Percentiles rank a stretch among this genome's conserved stretches.
phyloP scores from a whole-genome alignment of 345 rosid genomes.

The Fremontodendron californicum region DNA sequence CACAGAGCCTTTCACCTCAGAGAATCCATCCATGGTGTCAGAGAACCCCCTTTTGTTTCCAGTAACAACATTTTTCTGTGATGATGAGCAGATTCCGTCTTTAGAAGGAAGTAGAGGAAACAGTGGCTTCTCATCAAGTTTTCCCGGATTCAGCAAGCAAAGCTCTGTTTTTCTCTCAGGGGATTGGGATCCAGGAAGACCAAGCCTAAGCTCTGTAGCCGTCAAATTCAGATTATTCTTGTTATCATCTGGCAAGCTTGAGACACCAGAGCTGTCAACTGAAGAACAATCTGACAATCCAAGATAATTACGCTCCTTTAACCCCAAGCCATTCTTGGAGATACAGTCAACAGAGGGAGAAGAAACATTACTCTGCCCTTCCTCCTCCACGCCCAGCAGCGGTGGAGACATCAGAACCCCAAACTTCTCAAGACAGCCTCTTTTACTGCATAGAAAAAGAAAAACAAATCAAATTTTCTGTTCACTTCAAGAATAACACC shows the following conservation, averaged over 20 bases:
- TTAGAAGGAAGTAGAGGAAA: conserved; percentile 70
- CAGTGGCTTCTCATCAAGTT: conserved; percentile 64
- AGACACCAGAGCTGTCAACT: conserved; percentile 62
- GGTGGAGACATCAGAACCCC: conserved; percentile 68
- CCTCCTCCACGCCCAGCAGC: conserved; percentile 52
- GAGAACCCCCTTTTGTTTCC: conserved; percentile 86
- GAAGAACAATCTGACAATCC: conserved; percentile 76
- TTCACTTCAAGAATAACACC: not conserved
- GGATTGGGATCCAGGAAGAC: conserved; percentile 79
- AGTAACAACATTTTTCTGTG: conserved; percentile 47
- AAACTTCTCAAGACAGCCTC: conserved; percentile 18
- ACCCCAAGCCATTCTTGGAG: conserved; percentile 37
- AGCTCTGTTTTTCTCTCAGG: conserved; percentile 54
- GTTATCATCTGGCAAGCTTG: conserved; percentile 37
- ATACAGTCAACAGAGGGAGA: conserved; percentile 41
- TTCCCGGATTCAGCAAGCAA: conserved; percentile 42
- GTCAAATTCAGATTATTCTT: conserved; percentile 64
- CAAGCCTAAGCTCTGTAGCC: conserved; percentile 83
- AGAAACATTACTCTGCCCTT: conserved; percentile 42
- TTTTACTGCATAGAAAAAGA: conserved; percentile 15
- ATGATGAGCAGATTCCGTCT: conserved; percentile 43
- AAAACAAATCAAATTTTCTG: conserved; percentile 13
- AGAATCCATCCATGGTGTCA: conserved; percentile 67
- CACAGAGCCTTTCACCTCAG: conserved; percentile 50
- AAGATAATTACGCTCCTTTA: conserved; percentile 73